Base-by-base conservation (phyloP, 352 stramenopile genomes). In the Phytophthora hybrid region DNA sequence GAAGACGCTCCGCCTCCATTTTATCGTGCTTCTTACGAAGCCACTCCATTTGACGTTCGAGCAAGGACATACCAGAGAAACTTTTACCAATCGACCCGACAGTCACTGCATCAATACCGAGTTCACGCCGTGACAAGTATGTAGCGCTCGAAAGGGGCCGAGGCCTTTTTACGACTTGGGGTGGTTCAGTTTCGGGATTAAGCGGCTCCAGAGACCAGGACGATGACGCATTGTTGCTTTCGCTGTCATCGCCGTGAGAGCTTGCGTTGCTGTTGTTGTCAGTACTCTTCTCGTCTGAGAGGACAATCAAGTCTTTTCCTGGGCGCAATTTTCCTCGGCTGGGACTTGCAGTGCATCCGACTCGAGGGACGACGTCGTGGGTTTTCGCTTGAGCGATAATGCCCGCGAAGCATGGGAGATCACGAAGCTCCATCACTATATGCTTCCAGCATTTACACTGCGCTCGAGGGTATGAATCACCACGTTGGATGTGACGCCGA, bases 391-490 rank as follows among this genome's bases (percentile, higher is more conserved):
- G 57, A 14, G 44, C 59, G 39, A 68, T 37, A 7, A 80, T 34
- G 2, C 56, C 70, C 3, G 73, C 56, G 63, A 87, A 85, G 32
- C 77, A 84, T 14, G 87, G 77, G n/a, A 93, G 74, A 49, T 94
- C 88, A 34, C 83, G 80, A 1, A 95, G 71, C 62, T 95, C 88
- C 44, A 92, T 69, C 37, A 94, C 85, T 32, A 94, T 93, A 56
- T 95, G 80, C 26, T 87, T 89, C 89, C 87, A 95, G 67, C 89
- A 95, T 63, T 93, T 93, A 72, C 81, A 69, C 59, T 91, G 85
- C 32, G 73, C 76, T 37, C 81, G 73, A 23, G 87, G 76, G 53
- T 93, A 88, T 16, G 91, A 85, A 26, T 93, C 86, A 34, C 89
- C 87, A 3, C 89, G 85, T 41, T 93, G 84, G 49, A 95, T 87